phyloP scores from a whole-genome alignment of 495 filamentous ascomycete genomes.

The Xylaria telfairii region DNA sequence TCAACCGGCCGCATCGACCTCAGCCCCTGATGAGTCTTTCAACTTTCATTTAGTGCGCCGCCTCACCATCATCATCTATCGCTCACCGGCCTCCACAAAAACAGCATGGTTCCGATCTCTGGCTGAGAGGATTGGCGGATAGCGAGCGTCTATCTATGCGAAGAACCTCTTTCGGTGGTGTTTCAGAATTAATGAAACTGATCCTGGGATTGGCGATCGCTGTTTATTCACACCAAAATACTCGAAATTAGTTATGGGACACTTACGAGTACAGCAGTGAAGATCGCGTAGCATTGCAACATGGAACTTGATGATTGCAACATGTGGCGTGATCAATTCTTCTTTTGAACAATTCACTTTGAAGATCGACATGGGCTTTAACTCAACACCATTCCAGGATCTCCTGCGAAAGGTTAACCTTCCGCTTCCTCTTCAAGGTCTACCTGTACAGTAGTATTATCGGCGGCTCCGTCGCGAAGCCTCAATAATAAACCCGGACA shows the following conservation, averaged over 20 bases:
- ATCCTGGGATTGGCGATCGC: background rate
- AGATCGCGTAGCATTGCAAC: slow-evolving; percentile 12
- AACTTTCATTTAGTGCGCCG: background rate
- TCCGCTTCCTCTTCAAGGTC: slow-evolving; percentile 1
- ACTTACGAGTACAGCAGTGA: slow-evolving; percentile 2
- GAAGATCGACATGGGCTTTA: slow-evolving; percentile 12
- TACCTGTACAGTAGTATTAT: background rate
- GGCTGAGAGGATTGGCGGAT: background rate
- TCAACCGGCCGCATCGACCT: background rate
- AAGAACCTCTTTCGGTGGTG: background rate
- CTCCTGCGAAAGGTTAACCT: background rate
- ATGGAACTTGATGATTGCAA: slow-evolving; percentile 16
- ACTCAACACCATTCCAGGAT: background rate
- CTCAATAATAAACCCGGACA: background rate
- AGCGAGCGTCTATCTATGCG: background rate
- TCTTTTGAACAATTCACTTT: background rate
- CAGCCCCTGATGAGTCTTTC: background rate
- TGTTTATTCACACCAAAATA: background rate
- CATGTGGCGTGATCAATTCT: slow-evolving; percentile 17
- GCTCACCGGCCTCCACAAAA: background rate
- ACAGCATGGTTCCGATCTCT: background rate
- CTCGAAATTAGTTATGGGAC: background rate
- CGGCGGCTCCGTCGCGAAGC: background rate
- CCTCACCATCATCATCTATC: slow-evolving; percentile 6
- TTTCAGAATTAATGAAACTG: background rate